Conservation (phyloP, 371 early-diverging fungal species). For the Batrachochytrium dendrobatidis region DNA sequence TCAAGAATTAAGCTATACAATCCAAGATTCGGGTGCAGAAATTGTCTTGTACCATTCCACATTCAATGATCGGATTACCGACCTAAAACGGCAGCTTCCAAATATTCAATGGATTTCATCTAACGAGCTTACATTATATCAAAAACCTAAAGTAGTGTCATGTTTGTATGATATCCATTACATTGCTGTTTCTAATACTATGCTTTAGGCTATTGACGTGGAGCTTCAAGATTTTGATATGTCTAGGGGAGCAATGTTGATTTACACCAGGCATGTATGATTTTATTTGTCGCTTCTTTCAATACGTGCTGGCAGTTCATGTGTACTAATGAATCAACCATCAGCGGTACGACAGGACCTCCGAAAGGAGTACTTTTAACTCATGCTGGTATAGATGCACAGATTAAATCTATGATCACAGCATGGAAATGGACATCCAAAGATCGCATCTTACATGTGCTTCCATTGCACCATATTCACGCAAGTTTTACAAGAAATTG, state of each 20-base stretch:
- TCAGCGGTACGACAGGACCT: slow-evolving; percentile 39
- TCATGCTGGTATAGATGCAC: slow-evolving; percentile 56
- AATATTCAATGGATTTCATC: too few relatives aligned
- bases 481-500: slow-evolving; percentile 18
- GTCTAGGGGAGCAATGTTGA: slow-evolving; percentile 70
- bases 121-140: too few relatives aligned
- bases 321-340: neutral
- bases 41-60: slow-evolving; percentile 36
- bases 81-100: too few relatives aligned
- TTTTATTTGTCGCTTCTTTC: slow-evolving; percentile 69
- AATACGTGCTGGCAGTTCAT: neutral
- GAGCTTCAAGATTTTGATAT: too few relatives aligned
- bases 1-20: slow-evolving; percentile 56
- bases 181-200: too few relatives aligned
- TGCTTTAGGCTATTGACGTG: too few relatives aligned
- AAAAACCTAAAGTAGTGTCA: too few relatives aligned
- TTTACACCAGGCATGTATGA: slow-evolving; percentile 79
- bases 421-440: slow-evolving; percentile 64
- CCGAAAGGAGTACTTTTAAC: slow-evolving; percentile 80
- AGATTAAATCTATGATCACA: slow-evolving; percentile 51
- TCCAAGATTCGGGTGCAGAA: slow-evolving; percentile 50
- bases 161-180: too few relatives aligned
- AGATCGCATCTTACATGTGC: slow-evolving; percentile 67
- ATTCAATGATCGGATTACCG: slow-evolving; percentile 33
- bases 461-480: slow-evolving; percentile 83